Evolutionary conservation across 2,329 filamentous ascomycete species (phyloP).

Genomic region (Pyrenochaeta sp.): DNA sequence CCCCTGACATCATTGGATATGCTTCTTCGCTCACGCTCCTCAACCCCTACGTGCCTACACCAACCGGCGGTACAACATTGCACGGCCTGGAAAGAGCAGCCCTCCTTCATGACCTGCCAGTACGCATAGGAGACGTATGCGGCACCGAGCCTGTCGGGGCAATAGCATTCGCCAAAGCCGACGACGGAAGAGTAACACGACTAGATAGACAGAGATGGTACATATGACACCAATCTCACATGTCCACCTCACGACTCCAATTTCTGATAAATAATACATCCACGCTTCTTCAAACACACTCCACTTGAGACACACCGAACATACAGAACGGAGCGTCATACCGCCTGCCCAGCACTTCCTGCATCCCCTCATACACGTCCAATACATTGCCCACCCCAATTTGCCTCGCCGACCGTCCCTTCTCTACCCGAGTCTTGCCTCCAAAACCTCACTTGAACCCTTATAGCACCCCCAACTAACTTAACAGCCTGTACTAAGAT

Average conservation of each 20-base stretch:
- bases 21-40: conserved; percentile 31
- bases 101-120: conserved; percentile 30
- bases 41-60: conserved; percentile 34
- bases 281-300: not conserved
- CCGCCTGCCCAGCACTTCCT: too few species aligned
- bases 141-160: conserved; percentile 33
- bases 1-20: conserved; percentile 37
- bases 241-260: not conserved
- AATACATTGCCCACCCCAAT: too few species aligned
- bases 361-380: too few species aligned
- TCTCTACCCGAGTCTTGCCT: too few species aligned
- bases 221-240: conserved; percentile 13
- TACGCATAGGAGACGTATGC: conserved; percentile 41
- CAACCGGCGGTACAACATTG: conserved; percentile 34
- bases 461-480: not conserved
- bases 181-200: conserved; percentile 21
- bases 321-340: too few species aligned
- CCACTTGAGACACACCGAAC: too few species aligned
- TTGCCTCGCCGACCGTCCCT: too few species aligned
- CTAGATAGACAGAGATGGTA: conserved; percentile 32
- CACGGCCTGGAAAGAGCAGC: conserved; percentile 32
- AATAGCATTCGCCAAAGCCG: conserved; percentile 34
- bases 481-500: not conserved
- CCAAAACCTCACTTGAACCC: not conserved
- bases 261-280: too few species aligned